These are phyloP conservation scores for Mycena haematopus DNA, from an alignment of 768 basidiomycete species.

Conservation along the genomic window DNA sequence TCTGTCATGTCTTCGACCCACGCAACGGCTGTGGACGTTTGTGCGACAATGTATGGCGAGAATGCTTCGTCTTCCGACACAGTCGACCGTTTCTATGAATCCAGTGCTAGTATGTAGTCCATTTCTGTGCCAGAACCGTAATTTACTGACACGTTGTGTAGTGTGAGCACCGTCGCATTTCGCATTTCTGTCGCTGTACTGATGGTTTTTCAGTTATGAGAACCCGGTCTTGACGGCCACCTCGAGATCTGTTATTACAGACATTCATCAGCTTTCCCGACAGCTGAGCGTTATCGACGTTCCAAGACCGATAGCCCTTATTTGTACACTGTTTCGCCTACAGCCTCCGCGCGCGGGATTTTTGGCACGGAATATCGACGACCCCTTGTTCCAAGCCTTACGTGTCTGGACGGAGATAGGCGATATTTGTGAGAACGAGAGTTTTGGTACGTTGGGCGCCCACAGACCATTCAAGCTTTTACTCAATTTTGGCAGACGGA, in stretches of 20 bases:
- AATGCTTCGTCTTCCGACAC: conserved; percentile 55
- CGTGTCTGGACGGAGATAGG: conserved; percentile 78
- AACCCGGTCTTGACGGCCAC: conserved; percentile 81
- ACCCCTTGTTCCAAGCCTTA: conserved; percentile 65
- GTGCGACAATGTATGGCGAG: conserved; percentile 73
- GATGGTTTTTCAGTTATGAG: conserved; percentile 59
- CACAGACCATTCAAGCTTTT: conserved; percentile 15
- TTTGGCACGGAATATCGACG: conserved; percentile 35
- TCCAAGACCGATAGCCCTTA: conserved; percentile 68
- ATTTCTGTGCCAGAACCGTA: conserved; percentile 9
- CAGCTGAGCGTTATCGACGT: conserved; percentile 68
- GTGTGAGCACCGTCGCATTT: conserved; percentile 44
- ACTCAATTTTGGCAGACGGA: conserved; percentile 56
- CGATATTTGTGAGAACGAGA: conserved; percentile 79
- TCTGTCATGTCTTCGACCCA: conserved; percentile 51
- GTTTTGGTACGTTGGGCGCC: conserved; percentile 63
- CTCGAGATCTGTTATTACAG: conserved; percentile 72
- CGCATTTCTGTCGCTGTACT: conserved; percentile 7
- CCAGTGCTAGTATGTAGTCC: conserved; percentile 65
- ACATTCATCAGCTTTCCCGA: conserved; percentile 69
- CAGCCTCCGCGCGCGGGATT: conserved; percentile 39
- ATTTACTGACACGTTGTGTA: conserved; percentile 32
- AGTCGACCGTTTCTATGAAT: conserved; percentile 71
- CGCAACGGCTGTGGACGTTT: conserved; percentile 70
- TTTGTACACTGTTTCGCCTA: conserved; percentile 62